Evolutionary conservation across 164 flowering plant species (phyloP), one percentile per base, ranked within the genome.

Genomic region (Vitis rotundifolia): DNA sequence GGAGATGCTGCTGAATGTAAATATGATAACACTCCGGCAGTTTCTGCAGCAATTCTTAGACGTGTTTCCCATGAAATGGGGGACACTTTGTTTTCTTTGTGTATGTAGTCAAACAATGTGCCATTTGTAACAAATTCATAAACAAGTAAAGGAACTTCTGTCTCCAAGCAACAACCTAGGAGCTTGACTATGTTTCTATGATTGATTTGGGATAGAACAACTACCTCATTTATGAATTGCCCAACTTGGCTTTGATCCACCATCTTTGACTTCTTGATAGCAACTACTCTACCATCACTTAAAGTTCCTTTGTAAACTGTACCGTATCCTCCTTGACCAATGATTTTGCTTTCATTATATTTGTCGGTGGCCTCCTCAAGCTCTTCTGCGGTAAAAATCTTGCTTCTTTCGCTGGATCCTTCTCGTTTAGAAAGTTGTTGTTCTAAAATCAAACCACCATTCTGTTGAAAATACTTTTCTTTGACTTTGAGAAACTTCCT

Each of bases 221-320:
- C 71, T 11, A 86, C 80, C 57, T 86, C 85, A 51, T 82, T 87
- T n/a, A 82, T 77, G 71, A 86, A 86, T 65, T 84, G 81, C 53
- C 82, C 77, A 10, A 73, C 69, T 67, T 84, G 87, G 59, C 49
- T 68, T n/a, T 75, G 69, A 68, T 78, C 84, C 9, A 79, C 75
- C 10, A 75, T 55, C 59, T 77, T 85, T 22, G 89, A 82, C 68
- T 76, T 85, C 76, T 85, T 85, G 8, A 87, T 81, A 15, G 89
- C 89, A 7, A 82, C 83, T 1, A 55, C 11, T 3, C 57, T 73
- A 0, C 79, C 72, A 64, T 82, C 81, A 1, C 71, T 50, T 3
- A 83, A 72, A 16, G 59, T 59, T 66, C 84, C 85, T 73, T 72
- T 83, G 57, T 80, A 82, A 10, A 83, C 87, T 0, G 75, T 83